Conservation (phyloP, 2,329 filamentous ascomycete genomes). For the Magnaporthiopsis poae region DNA sequence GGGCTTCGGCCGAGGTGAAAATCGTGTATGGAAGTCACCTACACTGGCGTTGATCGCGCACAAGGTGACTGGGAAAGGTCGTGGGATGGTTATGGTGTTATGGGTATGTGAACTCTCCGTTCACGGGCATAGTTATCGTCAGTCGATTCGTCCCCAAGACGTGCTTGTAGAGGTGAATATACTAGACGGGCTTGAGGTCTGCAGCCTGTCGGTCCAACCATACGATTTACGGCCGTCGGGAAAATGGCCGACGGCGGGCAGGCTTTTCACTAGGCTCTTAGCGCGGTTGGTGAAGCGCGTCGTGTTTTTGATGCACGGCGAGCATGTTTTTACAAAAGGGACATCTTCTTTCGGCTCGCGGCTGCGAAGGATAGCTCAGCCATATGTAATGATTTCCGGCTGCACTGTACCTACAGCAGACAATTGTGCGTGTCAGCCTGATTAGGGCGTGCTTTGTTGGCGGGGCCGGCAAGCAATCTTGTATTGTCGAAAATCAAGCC, state of each 20-base stretch:
- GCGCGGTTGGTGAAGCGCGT: slow-evolving; percentile 29
- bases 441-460: slow-evolving; percentile 35
- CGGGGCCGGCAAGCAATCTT: slow-evolving; percentile 41
- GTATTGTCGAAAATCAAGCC: slow-evolving; percentile 21
- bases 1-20: too few relatives aligned
- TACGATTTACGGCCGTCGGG: too few relatives aligned
- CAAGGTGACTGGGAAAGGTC: too few relatives aligned
- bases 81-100: too few relatives aligned
- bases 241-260: slow-evolving; percentile 11
- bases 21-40: too few relatives aligned
- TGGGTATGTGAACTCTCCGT: too few relatives aligned
- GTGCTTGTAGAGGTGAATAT: too few relatives aligned
- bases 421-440: slow-evolving; percentile 32
- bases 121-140: too few relatives aligned
- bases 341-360: neutral
- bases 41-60: too few relatives aligned
- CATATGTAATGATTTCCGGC: slow-evolving; percentile 29
- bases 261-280: slow-evolving; percentile 39
- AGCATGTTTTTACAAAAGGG: slow-evolving; percentile 10
- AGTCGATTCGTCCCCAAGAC: too few relatives aligned
- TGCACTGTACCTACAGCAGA: slow-evolving; percentile 45
- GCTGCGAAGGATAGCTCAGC: slow-evolving; percentile 32
- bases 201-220: too few relatives aligned
- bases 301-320: slow-evolving; percentile 16
- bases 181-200: too few relatives aligned